Percentiles rank a stretch among this genome's conserved stretches.
Evolutionary conservation across 768 basidiomycete species (phyloP).

Genomic region (Agaricus bisporus): DNA sequence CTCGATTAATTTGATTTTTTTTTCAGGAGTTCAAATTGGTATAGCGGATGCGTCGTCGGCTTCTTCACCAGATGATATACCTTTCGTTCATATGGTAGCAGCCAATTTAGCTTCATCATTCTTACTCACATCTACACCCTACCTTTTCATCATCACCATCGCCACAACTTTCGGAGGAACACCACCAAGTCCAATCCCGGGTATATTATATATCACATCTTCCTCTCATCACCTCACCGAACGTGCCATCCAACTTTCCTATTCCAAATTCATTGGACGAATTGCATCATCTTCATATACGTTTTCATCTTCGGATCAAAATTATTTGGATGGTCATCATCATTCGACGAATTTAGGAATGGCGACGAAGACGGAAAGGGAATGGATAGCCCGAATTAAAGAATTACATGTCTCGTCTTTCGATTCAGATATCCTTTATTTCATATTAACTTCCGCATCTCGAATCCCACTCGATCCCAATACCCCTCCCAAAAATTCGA

Average conservation of each 20-base stretch:
- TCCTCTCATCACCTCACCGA: slow-evolving; percentile 53
- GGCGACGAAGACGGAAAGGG: slow-evolving; percentile 11
- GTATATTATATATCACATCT: slow-evolving; percentile 52
- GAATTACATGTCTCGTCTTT: slow-evolving; percentile 49
- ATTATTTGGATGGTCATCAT: neutral
- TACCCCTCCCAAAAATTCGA: slow-evolving; percentile 58
- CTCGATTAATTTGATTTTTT: neutral
- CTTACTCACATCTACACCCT: slow-evolving; percentile 25
- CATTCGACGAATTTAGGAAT: neutral
- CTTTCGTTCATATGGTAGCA: slow-evolving; percentile 53
- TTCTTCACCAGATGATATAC: slow-evolving; percentile 36
- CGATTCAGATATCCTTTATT: slow-evolving; percentile 65
- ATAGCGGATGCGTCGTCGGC: slow-evolving; percentile 58
- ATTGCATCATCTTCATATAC: slow-evolving; percentile 31
- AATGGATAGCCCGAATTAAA: slow-evolving; percentile 43
- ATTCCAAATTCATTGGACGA: slow-evolving; percentile 66
- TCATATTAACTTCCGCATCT: slow-evolving; percentile 61
- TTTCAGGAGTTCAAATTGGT: slow-evolving; percentile 44
- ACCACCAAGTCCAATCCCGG: slow-evolving; percentile 18
- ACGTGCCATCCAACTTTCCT: slow-evolving; percentile 57
- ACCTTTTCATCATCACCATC: slow-evolving; percentile 50
- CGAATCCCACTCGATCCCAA: slow-evolving; percentile 55
- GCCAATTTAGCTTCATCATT: slow-evolving; percentile 36
- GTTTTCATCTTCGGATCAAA: neutral
- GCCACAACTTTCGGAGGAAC: slow-evolving; percentile 18